Evolutionary conservation across 257 asterid species (phyloP), one percentile per base, ranked within the genome.

Genomic region (Solanum etuberosum): DNA sequence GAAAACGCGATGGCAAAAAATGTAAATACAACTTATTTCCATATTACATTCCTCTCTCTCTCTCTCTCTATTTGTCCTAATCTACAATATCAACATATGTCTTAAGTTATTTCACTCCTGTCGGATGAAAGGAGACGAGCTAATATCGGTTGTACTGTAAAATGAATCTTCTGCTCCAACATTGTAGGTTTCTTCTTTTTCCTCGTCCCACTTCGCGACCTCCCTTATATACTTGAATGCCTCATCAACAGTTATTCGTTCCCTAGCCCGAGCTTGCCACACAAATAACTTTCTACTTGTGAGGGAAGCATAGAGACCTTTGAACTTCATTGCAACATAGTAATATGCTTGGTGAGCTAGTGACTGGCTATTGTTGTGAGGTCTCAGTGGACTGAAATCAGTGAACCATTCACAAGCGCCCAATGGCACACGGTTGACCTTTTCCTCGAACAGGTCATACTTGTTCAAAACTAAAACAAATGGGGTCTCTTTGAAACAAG

Each of bases 131-230:
- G 93, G 97, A 0, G 97, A 90, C 4, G 98, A 91, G 88, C 98
- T 93, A 77, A 92, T 82, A n/a, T 96, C 99, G 1, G 99, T 96
- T 6, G 98, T 96, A 88, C 99, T 96, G 84, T 96, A 97, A 84
- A 95, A 95, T 23, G 98, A 95, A 88, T 97, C 99, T 72, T 93
- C 99, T 38, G 88, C 94, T 3, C 90, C 94, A 63, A 43, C 90
- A 4, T 40, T 92, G 77, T 90, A 93, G 51, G 86, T 91, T 14
- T 94, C 97, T 37, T 92, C 96, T 91, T 93, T 95, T 90, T 94
- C 98, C 15, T 94, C 99, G 35, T 95, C 98, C 99, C 99, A 97
- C 89, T 93, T 92, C 67, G 95, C 94, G 27, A 97, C 98, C 89
- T 97, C 99, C 83, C 98, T 81, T 18, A 93, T 92, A 78, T 94